A percentile compares a stretch with the other conserved stretches of the same genome.
Conservation (phyloP, 2,329 filamentous ascomycete species). For the Pyrenochaeta sp. region DNA sequence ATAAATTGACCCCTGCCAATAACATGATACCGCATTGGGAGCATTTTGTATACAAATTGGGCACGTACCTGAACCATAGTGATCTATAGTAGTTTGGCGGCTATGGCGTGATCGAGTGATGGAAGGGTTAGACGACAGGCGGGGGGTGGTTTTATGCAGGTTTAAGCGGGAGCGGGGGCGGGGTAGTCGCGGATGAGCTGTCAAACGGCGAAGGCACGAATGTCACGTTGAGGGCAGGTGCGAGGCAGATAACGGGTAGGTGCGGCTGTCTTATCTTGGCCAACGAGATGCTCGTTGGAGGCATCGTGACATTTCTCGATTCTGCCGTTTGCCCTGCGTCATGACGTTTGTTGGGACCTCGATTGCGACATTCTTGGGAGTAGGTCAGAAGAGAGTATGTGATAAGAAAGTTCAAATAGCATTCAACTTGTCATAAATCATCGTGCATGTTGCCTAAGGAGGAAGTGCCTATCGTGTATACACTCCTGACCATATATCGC, state of each 20-base stretch:
- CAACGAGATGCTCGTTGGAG: not conserved
- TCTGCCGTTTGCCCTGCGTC: slow-evolving; percentile 3
- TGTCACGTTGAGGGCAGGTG: slow-evolving; percentile 15
- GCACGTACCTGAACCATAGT: slow-evolving; percentile 38
- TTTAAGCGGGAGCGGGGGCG: slow-evolving; percentile 16
- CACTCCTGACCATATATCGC: not conserved
- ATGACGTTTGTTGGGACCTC: slow-evolving; percentile 14
- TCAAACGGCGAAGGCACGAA: slow-evolving; percentile 2
- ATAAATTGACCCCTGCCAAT: not conserved
- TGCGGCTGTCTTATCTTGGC: slow-evolving; percentile 11
- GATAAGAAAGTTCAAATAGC: not conserved
- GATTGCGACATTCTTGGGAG: slow-evolving; percentile 21
- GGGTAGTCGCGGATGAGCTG: slow-evolving; percentile 8
- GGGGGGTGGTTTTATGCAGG: slow-evolving; percentile 2
- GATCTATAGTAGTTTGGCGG: slow-evolving; percentile 32
- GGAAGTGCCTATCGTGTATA: no score
- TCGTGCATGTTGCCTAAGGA: no score
- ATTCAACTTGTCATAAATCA: not conserved
- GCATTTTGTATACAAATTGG: slow-evolving; percentile 14
- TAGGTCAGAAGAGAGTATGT: not conserved
- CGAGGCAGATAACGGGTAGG: slow-evolving; percentile 13
- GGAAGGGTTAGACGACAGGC: slow-evolving; percentile 4
- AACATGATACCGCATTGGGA: slow-evolving; percentile 21
- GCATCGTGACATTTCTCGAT: slow-evolving; percentile 3
- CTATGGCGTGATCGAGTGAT: slow-evolving; percentile 36